Percentiles rank a stretch among this genome's conserved stretches.
Evolutionary conservation across 306 rosid genomes (phyloP).

Genomic region (Quercus agrifolia): DNA sequence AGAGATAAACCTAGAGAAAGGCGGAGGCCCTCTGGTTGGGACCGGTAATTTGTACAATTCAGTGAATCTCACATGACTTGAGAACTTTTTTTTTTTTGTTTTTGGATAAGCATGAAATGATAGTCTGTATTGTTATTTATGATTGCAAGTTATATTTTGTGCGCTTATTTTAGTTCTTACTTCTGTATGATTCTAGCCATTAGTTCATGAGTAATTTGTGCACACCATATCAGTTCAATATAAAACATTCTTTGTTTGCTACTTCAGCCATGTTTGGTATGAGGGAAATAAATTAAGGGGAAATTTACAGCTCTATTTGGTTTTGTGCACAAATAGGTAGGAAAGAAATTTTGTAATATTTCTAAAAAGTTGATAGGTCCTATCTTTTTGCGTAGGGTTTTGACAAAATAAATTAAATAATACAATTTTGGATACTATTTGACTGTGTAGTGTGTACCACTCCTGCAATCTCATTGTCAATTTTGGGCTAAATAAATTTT

Average conservation of each 20-base stretch:
- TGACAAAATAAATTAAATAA: too few species aligned
- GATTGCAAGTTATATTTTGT: background rate
- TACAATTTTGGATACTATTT: too few species aligned
- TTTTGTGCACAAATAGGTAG: background rate
- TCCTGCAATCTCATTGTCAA: too few species aligned
- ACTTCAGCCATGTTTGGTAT: background rate
- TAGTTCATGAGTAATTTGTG: background rate
- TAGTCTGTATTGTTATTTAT: conserved; percentile 34
- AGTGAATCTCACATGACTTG: conserved; percentile 14
- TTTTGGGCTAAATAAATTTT: too few species aligned
- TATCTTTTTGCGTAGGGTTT: background rate
- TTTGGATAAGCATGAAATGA: conserved; percentile 22
- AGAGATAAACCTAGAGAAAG: conserved; percentile 70
- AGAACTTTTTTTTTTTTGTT: conserved; percentile 10
- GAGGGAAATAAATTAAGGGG: background rate
- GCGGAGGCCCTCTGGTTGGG: conserved; percentile 93
- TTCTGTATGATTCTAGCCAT: background rate
- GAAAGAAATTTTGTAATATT: background rate
- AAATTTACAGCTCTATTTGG: background rate
- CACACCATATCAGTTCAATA: background rate
- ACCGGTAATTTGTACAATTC: conserved; percentile 41
- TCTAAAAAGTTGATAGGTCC: background rate
- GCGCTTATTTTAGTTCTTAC: background rate
- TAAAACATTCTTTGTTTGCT: background rate
- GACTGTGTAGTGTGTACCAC: too few species aligned